A percentile compares a stretch with the other conserved stretches of the same genome.
These are phyloP conservation scores for Magnolia sinica DNA, from an alignment of 164 flowering plant genomes.

Conservation along the genomic window DNA sequence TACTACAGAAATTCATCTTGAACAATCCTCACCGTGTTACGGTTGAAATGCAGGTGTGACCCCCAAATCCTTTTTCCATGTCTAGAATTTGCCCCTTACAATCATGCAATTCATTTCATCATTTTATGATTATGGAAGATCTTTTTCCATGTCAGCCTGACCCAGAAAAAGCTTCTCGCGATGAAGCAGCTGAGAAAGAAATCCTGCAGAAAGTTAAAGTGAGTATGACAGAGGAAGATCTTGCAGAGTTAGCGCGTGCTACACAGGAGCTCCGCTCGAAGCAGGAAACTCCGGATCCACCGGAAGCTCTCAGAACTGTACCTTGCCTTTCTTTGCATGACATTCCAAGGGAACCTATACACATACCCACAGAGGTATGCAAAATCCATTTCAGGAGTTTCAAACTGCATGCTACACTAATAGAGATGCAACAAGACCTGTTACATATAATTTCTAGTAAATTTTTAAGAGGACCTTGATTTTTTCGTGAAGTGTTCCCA, in stretches of 20 bases:
- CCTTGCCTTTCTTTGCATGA: conserved; percentile 83
- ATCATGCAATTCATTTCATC: background rate
- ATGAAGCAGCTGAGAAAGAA: conserved; percentile 82
- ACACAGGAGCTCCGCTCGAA: conserved; percentile 80
- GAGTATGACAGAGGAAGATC: conserved; percentile 92
- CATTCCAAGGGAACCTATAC: conserved; percentile 79
- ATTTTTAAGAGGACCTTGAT: background rate
- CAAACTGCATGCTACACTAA: background rate
- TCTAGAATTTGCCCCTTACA: background rate
- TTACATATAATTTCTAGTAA: background rate
- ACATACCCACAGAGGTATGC: conserved; percentile 70
- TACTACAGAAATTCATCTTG: conserved; percentile 80
- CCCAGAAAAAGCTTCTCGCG: conserved; percentile 84
- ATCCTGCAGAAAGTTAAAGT: conserved; percentile 66
- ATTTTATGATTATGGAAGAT: background rate
- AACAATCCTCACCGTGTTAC: conserved; percentile 87
- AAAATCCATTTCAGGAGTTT: background rate
- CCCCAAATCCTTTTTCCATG: background rate
- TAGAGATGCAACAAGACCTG: too few relatives aligned
- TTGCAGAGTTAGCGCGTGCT: conserved; percentile 89
- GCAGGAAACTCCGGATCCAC: conserved; percentile 99
- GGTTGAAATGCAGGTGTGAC: conserved; percentile 88
- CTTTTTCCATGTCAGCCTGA: conserved; percentile 66
- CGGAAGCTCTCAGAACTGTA: conserved; percentile 82
- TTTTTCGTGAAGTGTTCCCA: background rate